These are phyloP conservation scores for Nemania bipapillata DNA, from an alignment of 2,329 filamentous ascomycete species.

Conservation along the genomic window DNA sequence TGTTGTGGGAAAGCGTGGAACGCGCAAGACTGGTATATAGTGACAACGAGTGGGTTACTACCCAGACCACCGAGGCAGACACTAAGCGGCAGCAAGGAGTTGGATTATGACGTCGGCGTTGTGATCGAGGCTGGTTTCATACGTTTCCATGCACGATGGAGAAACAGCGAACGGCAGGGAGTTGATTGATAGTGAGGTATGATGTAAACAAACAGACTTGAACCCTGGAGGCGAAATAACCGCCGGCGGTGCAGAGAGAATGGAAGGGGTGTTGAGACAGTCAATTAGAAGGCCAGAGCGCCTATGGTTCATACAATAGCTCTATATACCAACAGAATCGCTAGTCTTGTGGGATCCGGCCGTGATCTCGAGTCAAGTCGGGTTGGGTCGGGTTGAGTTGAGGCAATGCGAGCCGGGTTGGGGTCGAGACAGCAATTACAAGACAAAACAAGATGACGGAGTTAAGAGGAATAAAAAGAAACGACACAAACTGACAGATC, in stretches of 20 bases:
- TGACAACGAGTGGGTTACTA: slow-evolving; percentile 24
- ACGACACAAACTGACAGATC: slow-evolving; percentile 30
- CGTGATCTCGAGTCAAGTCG: slow-evolving; percentile 28
- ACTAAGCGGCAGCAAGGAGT: slow-evolving; percentile 37
- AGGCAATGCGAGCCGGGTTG: slow-evolving; percentile 27
- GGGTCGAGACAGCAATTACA: slow-evolving; percentile 34
- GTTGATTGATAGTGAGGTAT: slow-evolving; percentile 32
- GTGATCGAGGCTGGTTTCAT: slow-evolving; percentile 44
- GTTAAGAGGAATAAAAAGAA: slow-evolving; percentile 30
- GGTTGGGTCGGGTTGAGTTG: slow-evolving; percentile 29
- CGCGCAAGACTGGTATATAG: slow-evolving; percentile 29
- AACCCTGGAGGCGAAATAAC: slow-evolving; percentile 48
- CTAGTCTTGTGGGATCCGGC: slow-evolving; percentile 20
- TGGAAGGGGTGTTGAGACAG: slow-evolving; percentile 33
- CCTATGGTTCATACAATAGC: slow-evolving; percentile 31
- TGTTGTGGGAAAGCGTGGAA: slow-evolving; percentile 48
- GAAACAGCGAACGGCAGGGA: slow-evolving; percentile 39
- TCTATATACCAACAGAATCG: slow-evolving; percentile 34
- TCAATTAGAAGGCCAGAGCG: slow-evolving; percentile 47
- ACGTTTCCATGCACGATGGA: slow-evolving; percentile 44
- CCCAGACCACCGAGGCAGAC: slow-evolving; percentile 13
- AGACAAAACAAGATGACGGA: slow-evolving; percentile 36
- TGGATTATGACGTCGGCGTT: slow-evolving; percentile 49
- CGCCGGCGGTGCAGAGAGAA: slow-evolving; percentile 48
- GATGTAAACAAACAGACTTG: slow-evolving; percentile 30